Base-by-base conservation (phyloP, 176 grass and related monocot species). In the Hyparrhenia diplandra region DNA sequence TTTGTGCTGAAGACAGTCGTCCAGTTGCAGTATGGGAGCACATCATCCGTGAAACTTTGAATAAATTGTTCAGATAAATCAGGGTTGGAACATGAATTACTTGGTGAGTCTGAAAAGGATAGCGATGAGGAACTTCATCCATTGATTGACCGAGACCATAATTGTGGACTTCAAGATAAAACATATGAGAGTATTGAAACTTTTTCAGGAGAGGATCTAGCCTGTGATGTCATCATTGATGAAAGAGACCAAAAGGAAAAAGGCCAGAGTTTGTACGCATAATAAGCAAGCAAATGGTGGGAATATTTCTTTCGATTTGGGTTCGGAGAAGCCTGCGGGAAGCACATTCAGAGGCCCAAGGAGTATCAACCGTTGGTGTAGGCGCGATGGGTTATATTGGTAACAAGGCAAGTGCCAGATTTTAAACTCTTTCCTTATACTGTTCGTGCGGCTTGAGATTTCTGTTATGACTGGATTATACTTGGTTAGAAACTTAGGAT, bases 321-420 rank as follows among this genome's bases (percentile, higher is more conserved):
- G 92, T 94, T 25, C 80, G 81, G 13, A 90, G 83, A 90, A 90
- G 88, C 73, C 64, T 97, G 36, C 65, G 86, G 73, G 73, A 94
- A 85, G 86, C 88, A 91, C 83, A 88, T 97, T 85, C 85, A 89
- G 73, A 32, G 81, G n/a, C n/a, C n/a, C n/a, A n/a, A 91, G n/a
- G 85, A 62, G 91, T 97, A 67, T 97, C 95, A 69, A 92, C 89
- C 89, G 85, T 92, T n/a, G 95, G 95, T 85, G 92, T 97, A 20
- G 92, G 95, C 13, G 89, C 85, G 8, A 89, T 97, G 88, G 92
- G 95, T 71, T 97, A 97, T 79, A 97, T 94, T 42, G 95, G 95
- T 39, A 97, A 97, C 69, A 97, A 97, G 92, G 92, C 49, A 80
- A 84, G 86, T 84, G 39, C 49, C 42, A 80, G 81, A 71, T 37